These are phyloP conservation scores for Asterochloris sp. DNA, from an alignment of 139 green algal genomes.

Conservation along the genomic window DNA sequence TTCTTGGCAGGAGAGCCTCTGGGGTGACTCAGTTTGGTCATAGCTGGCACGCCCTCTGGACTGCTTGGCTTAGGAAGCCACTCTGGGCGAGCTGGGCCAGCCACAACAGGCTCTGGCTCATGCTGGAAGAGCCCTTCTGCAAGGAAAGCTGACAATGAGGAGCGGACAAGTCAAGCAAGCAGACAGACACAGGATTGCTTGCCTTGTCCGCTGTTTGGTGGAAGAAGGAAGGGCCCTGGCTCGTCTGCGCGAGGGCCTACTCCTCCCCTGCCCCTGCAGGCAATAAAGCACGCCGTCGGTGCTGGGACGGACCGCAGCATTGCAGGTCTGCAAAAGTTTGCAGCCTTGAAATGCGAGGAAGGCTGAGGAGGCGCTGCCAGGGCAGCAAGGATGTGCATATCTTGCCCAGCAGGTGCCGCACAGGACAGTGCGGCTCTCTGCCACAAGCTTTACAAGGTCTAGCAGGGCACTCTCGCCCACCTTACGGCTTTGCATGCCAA, in stretches of 20 bases:
- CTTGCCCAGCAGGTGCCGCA: not conserved
- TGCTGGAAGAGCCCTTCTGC: not conserved
- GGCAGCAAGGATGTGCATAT: not conserved
- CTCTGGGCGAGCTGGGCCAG: not conserved
- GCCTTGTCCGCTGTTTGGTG: not conserved
- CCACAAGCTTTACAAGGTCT: not conserved
- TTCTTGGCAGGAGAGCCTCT: constrained; percentile 24
- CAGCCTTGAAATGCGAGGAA: not conserved
- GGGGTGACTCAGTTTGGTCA: constrained; percentile 23
- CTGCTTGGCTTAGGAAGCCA: constrained; percentile 5
- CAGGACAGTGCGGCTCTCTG: not conserved
- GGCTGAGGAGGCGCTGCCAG: not conserved
- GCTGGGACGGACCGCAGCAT: not conserved
- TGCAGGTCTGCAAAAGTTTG: not conserved
- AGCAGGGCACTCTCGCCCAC: not conserved
- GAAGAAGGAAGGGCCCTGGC: not conserved
- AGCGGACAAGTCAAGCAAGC: not conserved
- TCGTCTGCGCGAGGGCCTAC: constrained; percentile 5
- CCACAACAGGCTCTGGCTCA: not conserved
- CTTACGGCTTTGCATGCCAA: constrained; percentile 13
- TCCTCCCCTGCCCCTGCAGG: constrained; percentile 11
- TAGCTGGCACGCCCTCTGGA: too few species aligned
- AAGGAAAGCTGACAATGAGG: not conserved
- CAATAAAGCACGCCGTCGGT: not conserved
- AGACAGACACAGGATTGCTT: not conserved